Conservation (phyloP, 345 rosid species). For the Eutrema japonicum region DNA sequence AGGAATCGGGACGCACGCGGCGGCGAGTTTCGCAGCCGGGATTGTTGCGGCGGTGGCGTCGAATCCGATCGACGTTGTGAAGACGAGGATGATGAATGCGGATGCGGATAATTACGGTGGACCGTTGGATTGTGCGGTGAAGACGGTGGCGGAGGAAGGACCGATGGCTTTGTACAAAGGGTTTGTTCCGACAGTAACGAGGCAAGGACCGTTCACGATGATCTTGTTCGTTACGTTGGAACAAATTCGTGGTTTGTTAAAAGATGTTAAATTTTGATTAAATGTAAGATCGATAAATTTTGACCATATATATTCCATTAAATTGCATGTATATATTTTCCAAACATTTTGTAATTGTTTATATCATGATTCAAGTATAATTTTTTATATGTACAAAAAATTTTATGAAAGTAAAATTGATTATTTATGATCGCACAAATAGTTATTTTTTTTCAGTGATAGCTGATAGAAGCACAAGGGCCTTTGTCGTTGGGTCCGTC, state of each 20-base stretch:
- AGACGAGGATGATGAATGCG: conserved; percentile 91
- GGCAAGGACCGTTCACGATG: conserved; percentile 92
- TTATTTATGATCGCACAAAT: background rate
- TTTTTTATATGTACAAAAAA: too few species aligned
- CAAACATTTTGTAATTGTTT: background rate
- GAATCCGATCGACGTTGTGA: conserved; percentile 85
- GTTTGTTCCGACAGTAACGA: conserved; percentile 77
- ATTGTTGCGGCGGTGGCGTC: conserved; percentile 85
- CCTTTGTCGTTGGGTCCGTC: conserved; percentile 1
- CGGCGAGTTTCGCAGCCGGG: conserved; percentile 79
- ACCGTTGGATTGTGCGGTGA: conserved; percentile 73
- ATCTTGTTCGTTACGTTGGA: conserved; percentile 86
- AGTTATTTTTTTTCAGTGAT: background rate
- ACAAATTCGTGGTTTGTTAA: conserved; percentile 67
- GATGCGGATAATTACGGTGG: conserved; percentile 60
- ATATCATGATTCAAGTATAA: background rate
- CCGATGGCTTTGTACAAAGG: conserved; percentile 82
- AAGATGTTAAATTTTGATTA: conserved; percentile 40
- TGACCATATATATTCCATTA: conserved; percentile 7
- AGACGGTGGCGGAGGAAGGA: conserved; percentile 78
- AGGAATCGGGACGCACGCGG: conserved; percentile 79
- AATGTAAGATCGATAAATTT: background rate
- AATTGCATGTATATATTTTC: background rate
- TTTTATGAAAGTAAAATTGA: too few species aligned
- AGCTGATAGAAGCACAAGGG: conserved; percentile 12